Percentiles rank a stretch among this genome's conserved stretches.
These are phyloP conservation scores for Tylopilus sp. DNA, from an alignment of 768 basidiomycete genomes.

Conservation along the genomic window DNA sequence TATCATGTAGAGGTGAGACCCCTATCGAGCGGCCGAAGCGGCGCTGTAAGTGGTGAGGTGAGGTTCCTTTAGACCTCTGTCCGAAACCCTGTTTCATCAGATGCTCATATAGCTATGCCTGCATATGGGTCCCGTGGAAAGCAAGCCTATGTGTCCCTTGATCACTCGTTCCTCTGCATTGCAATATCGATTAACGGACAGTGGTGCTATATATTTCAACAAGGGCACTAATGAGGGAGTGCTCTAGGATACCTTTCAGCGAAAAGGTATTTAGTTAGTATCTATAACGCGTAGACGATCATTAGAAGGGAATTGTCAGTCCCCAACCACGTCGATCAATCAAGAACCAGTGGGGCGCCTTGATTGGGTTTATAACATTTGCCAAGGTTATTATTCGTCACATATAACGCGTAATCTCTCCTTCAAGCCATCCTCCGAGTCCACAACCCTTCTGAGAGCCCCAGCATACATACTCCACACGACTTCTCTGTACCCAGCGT, in stretches of 20 bases:
- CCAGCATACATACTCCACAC: constrained; percentile 49
- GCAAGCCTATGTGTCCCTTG: constrained; percentile 30
- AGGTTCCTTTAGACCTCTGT: not conserved
- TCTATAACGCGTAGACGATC: not conserved
- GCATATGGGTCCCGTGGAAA: constrained; percentile 50
- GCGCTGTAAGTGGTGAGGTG: constrained; percentile 76
- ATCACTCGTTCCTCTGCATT: constrained; percentile 55
- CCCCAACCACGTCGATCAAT: not conserved
- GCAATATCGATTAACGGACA: constrained; percentile 71
- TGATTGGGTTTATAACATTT: not conserved
- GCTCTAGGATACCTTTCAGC: constrained; percentile 35
- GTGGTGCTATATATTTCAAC: constrained; percentile 64
- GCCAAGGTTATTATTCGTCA: constrained; percentile 16
- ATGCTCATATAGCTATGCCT: constrained; percentile 50
- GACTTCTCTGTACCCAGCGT: constrained; percentile 67
- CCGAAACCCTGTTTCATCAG: not conserved
- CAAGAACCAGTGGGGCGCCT: not conserved
- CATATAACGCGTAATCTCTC: constrained; percentile 38
- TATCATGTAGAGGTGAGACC: constrained; percentile 73
- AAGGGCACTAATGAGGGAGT: constrained; percentile 68
- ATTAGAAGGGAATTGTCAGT: not conserved
- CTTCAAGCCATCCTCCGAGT: constrained; percentile 37
- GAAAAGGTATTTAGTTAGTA: not conserved
- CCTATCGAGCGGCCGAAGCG: constrained; percentile 71
- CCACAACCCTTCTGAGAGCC: constrained; percentile 30